phyloP scores from a whole-genome alignment of 768 basidiomycete species.

The Suillus subluteus region DNA sequence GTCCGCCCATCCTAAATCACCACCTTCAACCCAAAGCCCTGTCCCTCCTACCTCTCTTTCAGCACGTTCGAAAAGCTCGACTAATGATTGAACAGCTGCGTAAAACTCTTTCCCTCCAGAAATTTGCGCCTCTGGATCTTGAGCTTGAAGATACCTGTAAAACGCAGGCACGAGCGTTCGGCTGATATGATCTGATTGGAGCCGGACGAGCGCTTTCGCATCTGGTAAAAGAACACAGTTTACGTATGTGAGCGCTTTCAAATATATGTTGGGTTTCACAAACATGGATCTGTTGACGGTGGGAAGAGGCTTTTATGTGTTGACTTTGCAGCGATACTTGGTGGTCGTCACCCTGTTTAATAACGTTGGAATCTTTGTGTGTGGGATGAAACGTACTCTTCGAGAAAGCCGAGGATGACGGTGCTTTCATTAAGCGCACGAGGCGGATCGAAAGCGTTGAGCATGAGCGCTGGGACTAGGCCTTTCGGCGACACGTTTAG shows the following conservation, averaged over 20 bases:
- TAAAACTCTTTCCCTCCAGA: constrained; percentile 56
- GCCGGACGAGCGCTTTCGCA: constrained; percentile 65
- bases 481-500: constrained; percentile 85
- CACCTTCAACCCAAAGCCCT: constrained; percentile 64
- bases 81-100: constrained; percentile 52
- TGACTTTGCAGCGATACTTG: constrained; percentile 53
- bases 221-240: constrained; percentile 42
- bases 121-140: constrained; percentile 56
- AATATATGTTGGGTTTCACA: constrained; percentile 20
- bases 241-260: constrained; percentile 1
- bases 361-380: background rate
- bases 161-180: constrained; percentile 70
- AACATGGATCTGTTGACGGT: constrained; percentile 60
- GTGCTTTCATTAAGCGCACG: constrained; percentile 78
- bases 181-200: constrained; percentile 70
- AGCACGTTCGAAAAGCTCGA: constrained; percentile 58
- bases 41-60: constrained; percentile 51
- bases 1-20: constrained; percentile 63
- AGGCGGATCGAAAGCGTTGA: constrained; percentile 57
- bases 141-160: constrained; percentile 76
- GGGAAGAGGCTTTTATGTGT: constrained; percentile 60
- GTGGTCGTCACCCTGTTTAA: background rate
- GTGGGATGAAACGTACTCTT: constrained; percentile 55
- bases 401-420: constrained; percentile 76
- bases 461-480: constrained; percentile 70